Evolutionary conservation across 208 protist genomes (phyloP), one percentile per base, ranked within the genome.

Genomic region (Leptomonas pyrrhocoris): DNA sequence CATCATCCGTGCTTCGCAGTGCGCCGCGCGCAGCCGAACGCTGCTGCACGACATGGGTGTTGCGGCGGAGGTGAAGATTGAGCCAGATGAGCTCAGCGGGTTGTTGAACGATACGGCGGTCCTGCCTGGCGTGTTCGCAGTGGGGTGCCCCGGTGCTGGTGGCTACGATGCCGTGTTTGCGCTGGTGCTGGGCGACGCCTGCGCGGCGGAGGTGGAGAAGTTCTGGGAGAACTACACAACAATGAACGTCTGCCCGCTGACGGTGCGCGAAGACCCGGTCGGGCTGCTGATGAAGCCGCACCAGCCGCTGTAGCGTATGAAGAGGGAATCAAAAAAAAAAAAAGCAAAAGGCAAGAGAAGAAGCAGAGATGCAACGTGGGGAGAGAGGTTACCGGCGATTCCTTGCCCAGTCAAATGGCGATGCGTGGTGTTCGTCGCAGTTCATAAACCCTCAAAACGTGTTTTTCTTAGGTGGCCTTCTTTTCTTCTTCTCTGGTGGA

Each of bases 81-180:
- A 98, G 80, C 96, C 97, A 16, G 45, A 56, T 18, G 80, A 89
- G 71, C 83, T 97, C 56, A 97, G 76, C 1, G 57, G 64, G 36
- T 62, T 98, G 30, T 80, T 98, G 2, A 72, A 98, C 63, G 79
- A 76, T 18, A 98, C 95, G 16, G 82, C 83, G 16, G 75, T 73
- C 1, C 76, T 98, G 62, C 77, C 87, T 5, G 96, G 96, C 50
- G 93, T 98, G 51, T 88, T 98, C 62, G 92, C 92, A 7, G 94
- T 94, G 16, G 97, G 96, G 55, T 96, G 94, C 61, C 95, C 96
- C 25, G 96, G 96, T 30, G 95, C 95, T 12, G 96, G 96, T 58
- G 96, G 96, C 36, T 98, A 95, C 77, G 96, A 98, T 59, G 94
- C 96, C 30, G 81, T 98, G 16, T 98, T 96, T 80, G 94, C 91